Base-by-base conservation (phyloP, 1,139 yeast species). In the Lodderomyces elongisporus region DNA sequence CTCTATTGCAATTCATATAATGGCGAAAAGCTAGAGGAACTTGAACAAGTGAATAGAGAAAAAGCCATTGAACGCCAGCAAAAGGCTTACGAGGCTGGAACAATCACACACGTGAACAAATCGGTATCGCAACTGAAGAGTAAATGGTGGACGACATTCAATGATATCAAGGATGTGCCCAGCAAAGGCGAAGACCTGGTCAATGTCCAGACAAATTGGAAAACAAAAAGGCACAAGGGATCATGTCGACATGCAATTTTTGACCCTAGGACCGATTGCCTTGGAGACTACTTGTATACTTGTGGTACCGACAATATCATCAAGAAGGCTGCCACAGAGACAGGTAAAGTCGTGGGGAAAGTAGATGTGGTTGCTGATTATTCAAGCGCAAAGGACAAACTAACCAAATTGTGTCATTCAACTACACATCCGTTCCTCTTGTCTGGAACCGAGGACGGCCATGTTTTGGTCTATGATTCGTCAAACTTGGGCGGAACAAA, bases 191-290 rank as follows among this genome's bases (percentile, higher is more conserved):
- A 54, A 3, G 52, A 75, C 3, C 9, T 8, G 10, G 7, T 10
- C 22, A 8, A 20, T 20, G 17, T 40, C 10, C 24, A 24, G 9
- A 51, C 65, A n/a, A 42, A 66, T 25, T 91, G 97, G 97, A 74
- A 81, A 38, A 88, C 97, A 0, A 85, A 77, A 49, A 72, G 97
- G 50, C 97, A 91, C 54, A 87, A 87, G 56, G 91, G 89, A 1
- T 83, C 95, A 40, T 85, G 95, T 42, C 62, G 98, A 28, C 77
- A 83, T 5, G 62, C 87, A 5, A 62, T 75, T 12, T 82, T 85
- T 53, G 89, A 83, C 42, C 72, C 76, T 2, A 54, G 63, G 25
- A 64, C 56, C 31, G 39, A 46, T 12, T 56, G 62, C 10, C 60
- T 71, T 0, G 88, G 88, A 3, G 73, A 75, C 13, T 47, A 52